Evolutionary conservation across 2,329 filamentous ascomycete genomes (phyloP), one percentile per base, ranked within the genome.

Genomic region (Chaetomium globosum): DNA sequence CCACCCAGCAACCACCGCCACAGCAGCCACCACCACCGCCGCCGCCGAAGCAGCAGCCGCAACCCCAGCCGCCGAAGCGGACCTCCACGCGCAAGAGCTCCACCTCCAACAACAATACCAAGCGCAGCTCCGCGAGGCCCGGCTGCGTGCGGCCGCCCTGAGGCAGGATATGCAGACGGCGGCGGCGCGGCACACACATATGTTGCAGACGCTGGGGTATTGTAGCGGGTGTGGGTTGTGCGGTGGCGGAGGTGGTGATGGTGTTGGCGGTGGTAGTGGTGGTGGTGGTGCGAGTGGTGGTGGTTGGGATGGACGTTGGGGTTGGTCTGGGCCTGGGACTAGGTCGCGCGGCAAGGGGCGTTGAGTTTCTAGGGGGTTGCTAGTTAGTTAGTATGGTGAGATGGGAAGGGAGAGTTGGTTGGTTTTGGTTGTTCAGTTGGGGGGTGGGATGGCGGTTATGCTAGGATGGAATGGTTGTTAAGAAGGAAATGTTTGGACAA

Each of bases 161-260:
- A 2, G 7, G 30, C 5, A 3, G 19, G 19, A 46, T 6, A 26
- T 36, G 1, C 57, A 51, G 5, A 10, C 30, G 7, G n/a, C 21
- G 3, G 30, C 36, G 46, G 57, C 33, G 30, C 51, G 57, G 46
- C 57, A 51, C 23, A 1, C 12, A 5, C n/a, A 28, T 6, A 7
- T 21, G 2, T 7, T 51, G 4, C 43, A 26, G 30, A 23, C 7
- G 28, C n/a, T 52, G 4, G 57, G 57, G 26, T 59, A 52, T 30
- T 59, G 57, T n/a, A 30, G 30, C 5, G 46, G 46, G 6, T 59
- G 57, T 59, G 19, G 12, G 46, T 59, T n/a, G 46, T 59, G 57
- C 16, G 16, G 31, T n/a, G n/a, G n/a, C n/a, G n/a, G 52, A 26
- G 23, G 16, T 10, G 1, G 26, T 30, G n/a, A 21, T 21, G 13